Base-by-base conservation (phyloP, 2,329 filamentous ascomycete species). In the Zarea fungicola region DNA sequence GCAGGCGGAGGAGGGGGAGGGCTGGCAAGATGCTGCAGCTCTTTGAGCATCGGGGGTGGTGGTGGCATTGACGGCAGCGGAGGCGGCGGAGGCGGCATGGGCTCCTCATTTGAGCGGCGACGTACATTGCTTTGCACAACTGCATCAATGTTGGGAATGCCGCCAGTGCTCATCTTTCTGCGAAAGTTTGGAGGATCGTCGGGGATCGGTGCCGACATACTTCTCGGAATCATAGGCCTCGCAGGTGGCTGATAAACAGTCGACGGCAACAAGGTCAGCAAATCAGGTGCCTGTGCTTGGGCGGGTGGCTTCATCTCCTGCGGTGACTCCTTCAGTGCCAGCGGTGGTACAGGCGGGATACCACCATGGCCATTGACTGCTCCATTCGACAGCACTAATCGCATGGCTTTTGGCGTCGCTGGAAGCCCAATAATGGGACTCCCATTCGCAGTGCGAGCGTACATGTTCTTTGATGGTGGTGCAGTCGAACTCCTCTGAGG, bases 341-440 rank as follows among this genome's bases (percentile, higher is more conserved):
- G 8, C 3, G 39, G 26, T 19, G 46, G 46, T 6, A 49, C 31
- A 19, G 46, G 39, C 5, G 46, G 39, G 13, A 26, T n/a, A n/a
- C n/a, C 39, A 6, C 37, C 34, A n/a, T 61, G 52, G 52, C 63
- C 40, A 56, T 56, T 42, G 23, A 43, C 58, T 50, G 34, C 54
- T 43, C 39, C 77, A 3, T 74, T 67, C 55, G 81, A 78, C 56
- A 92, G 83, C 36, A 88, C 82, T 2, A 95, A 82, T 18, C 87
- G 81, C 90, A 96, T 95, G 1, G 90, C 90, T 69, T 89, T 84
- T 25, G 92, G 91, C 1, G 91, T 96, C 2, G 90, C 89, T 13
- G 92, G 90, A n/a, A 96, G 77, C 1, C 90, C 91, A 44, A 92
- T 77, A 6, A 79, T 76, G 1, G 77, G 72, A 1, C 75, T 75